Evolutionary conservation across 495 filamentous ascomycete species (phyloP).

Genomic region (Bombardia bombarda): DNA sequence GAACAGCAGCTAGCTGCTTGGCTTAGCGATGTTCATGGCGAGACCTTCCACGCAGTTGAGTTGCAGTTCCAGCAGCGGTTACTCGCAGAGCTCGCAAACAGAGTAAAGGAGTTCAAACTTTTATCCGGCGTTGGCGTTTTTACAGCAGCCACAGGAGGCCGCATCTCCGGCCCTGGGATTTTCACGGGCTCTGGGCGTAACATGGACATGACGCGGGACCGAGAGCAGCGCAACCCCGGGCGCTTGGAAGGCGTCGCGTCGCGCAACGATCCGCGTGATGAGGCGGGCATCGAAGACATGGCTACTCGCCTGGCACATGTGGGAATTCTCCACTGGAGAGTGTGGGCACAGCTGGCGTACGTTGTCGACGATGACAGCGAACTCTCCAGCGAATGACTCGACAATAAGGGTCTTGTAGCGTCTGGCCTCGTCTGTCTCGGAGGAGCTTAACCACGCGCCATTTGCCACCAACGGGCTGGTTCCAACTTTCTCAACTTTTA

Average conservation of each 20-base stretch:
- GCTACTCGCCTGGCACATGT: conserved; percentile 71
- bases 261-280: conserved; percentile 33
- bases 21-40: conserved; percentile 23
- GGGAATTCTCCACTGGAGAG: conserved; percentile 74
- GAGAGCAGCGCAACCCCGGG: conserved; percentile 13
- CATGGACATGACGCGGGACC: conserved; percentile 2
- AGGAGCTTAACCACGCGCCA: background rate
- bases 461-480: background rate
- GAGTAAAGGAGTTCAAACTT: conserved; percentile 40
- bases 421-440: background rate
- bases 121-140: conserved; percentile 44
- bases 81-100: conserved; percentile 33
- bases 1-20: conserved; percentile 32
- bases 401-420: background rate
- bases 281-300: conserved; percentile 55
- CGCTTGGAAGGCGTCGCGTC: conserved; percentile 13
- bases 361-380: conserved; percentile 24
- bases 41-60: conserved; percentile 33
- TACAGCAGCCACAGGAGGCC: conserved; percentile 39
- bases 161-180: conserved; percentile 7
- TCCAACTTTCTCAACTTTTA: background rate
- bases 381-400: conserved; percentile 2
- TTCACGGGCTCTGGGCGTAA: background rate
- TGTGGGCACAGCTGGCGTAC: conserved; percentile 72
- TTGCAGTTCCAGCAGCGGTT: conserved; percentile 31